A percentile compares a stretch with the other conserved stretches of the same genome.
These are phyloP conservation scores for Ceratopteris richardii DNA, from an alignment of 75 land plant genomes.

Conservation along the genomic window DNA sequence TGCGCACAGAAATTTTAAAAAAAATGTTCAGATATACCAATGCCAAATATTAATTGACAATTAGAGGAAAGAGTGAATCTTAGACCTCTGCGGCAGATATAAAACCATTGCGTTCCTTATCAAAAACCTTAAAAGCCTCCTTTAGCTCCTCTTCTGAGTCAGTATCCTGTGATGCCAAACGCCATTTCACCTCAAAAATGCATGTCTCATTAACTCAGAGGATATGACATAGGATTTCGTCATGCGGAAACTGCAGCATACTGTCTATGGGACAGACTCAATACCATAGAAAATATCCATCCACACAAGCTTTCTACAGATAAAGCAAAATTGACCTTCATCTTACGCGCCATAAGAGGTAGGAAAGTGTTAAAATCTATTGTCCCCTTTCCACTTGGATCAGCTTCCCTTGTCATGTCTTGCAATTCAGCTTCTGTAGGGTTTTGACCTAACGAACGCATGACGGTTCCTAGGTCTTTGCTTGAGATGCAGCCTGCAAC, in stretches of 20 bases:
- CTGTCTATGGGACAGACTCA: too few species aligned
- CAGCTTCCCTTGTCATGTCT: constrained; percentile 48
- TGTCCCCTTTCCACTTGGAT: constrained; percentile 37
- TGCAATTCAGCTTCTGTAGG: constrained; percentile 73
- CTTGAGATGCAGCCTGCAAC: constrained; percentile 32
- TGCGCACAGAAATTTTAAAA: not conserved
- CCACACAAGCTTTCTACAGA: too few species aligned
- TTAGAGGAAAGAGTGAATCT: not conserved
- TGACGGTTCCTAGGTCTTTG: constrained; percentile 67
- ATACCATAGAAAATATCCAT: too few species aligned
- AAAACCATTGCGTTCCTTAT: constrained; percentile 62
- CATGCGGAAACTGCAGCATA: too few species aligned
- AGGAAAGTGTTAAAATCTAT: constrained; percentile 65
- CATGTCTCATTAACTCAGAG: constrained; percentile 21
- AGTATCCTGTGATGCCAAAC: constrained; percentile 1
- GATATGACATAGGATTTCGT: too few species aligned
- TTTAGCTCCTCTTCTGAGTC: constrained; percentile 36
- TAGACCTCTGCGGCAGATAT: constrained; percentile 39
- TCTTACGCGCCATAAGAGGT: constrained; percentile 59
- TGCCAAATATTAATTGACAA: too few species aligned
- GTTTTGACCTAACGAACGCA: constrained; percentile 81
- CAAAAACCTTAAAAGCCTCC: constrained; percentile 79
- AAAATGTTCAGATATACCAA: too few species aligned
- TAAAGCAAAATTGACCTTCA: constrained; percentile 29
- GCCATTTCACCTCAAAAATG: not conserved